These are phyloP conservation scores for Kazachstania africana DNA, from an alignment of 805 yeast genomes.

Conservation along the genomic window DNA sequence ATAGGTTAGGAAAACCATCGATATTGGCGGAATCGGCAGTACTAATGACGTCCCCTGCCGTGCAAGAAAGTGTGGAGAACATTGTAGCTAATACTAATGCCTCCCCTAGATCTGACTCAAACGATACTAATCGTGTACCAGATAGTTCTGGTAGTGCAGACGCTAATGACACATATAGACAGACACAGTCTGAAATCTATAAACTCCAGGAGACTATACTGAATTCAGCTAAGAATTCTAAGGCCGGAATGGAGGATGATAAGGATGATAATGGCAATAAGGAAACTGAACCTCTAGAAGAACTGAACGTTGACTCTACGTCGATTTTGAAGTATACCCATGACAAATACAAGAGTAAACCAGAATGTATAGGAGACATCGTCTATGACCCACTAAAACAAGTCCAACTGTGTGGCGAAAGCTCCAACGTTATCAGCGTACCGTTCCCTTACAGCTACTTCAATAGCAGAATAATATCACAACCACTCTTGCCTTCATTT, in stretches of 20 bases:
- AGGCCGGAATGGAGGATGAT: background rate
- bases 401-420: background rate
- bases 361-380: constrained; percentile 8
- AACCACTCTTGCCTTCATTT: constrained; percentile 20
- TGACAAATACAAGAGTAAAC: constrained; percentile 3
- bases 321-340: constrained; percentile 4
- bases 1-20: too few relatives aligned
- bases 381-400: constrained; percentile 11
- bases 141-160: too few relatives aligned
- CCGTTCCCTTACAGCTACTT: constrained; percentile 3
- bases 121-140: too few relatives aligned
- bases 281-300: background rate
- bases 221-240: constrained; percentile 13
- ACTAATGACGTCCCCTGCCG: too few relatives aligned
- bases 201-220: constrained; percentile 25
- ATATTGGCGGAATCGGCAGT: too few relatives aligned
- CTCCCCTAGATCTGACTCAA: too few relatives aligned
- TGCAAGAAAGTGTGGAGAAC: too few relatives aligned
- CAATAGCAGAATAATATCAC: constrained; percentile 4
- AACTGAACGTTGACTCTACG: constrained; percentile 2
- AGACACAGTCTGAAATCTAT: constrained; percentile 24
- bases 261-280: background rate
- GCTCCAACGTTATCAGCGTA: background rate
- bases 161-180: constrained; percentile 16
- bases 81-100: too few relatives aligned